These are phyloP conservation scores for Glarea lozoyensis DNA, from an alignment of 495 filamentous ascomycete genomes.

Conservation along the genomic window DNA sequence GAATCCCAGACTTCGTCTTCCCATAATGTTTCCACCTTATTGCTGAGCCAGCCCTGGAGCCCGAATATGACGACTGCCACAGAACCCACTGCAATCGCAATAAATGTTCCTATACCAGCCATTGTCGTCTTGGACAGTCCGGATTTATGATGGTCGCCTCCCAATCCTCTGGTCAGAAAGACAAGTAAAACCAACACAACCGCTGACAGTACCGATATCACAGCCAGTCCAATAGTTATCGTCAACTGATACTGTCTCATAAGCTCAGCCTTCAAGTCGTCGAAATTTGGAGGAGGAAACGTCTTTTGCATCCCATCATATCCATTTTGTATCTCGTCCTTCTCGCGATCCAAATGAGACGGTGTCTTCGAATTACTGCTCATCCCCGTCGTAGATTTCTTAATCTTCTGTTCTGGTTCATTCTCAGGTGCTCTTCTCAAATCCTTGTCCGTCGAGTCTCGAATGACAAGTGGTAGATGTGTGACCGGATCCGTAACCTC, in stretches of 20 bases:
- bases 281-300: slow-evolving; percentile 56
- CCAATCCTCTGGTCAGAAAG: slow-evolving; percentile 5
- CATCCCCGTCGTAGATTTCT: slow-evolving; percentile 37
- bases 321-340: slow-evolving; percentile 33
- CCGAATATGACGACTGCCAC: slow-evolving; percentile 30
- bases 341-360: slow-evolving; percentile 35
- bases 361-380: slow-evolving; percentile 36
- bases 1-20: slow-evolving; percentile 57
- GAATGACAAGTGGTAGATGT: slow-evolving; percentile 53
- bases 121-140: background rate
- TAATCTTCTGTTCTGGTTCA: slow-evolving; percentile 32
- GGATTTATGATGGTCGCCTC: background rate
- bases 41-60: slow-evolving; percentile 42
- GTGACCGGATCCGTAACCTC: slow-evolving; percentile 68
- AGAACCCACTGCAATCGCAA: slow-evolving; percentile 21
- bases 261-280: slow-evolving; percentile 38
- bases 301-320: slow-evolving; percentile 43
- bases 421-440: slow-evolving; percentile 47
- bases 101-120: slow-evolving; percentile 9
- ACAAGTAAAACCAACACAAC: slow-evolving; percentile 19
- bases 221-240: slow-evolving; percentile 31
- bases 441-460: slow-evolving; percentile 54
- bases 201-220: slow-evolving; percentile 23
- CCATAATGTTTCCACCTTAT: slow-evolving; percentile 43
- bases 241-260: slow-evolving; percentile 35